Evolutionary conservation across 495 filamentous ascomycete genomes (phyloP).

Genomic region (Neurospora sublineolata): DNA sequence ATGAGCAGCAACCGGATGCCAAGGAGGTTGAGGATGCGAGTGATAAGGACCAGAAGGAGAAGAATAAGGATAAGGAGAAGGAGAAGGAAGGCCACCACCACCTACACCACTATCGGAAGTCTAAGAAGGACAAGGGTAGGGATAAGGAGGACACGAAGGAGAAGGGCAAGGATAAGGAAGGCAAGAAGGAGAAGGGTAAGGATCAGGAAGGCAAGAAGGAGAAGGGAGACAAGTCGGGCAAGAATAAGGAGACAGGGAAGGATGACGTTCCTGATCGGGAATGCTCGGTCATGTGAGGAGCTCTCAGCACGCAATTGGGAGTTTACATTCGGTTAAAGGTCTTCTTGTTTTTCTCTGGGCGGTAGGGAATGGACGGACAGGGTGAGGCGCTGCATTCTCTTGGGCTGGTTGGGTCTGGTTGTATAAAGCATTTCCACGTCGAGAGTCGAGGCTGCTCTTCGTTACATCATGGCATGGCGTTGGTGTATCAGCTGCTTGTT

Average conservation of each 20-base stretch:
- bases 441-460: not conserved
- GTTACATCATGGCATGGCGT: not conserved
- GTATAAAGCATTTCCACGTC: not conserved
- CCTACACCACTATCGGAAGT: slow-evolving; percentile 28
- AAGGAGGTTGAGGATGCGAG: slow-evolving; percentile 24
- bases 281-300: slow-evolving; percentile 40
- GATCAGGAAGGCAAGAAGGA: slow-evolving; percentile 19
- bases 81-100: slow-evolving; percentile 29
- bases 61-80: slow-evolving; percentile 21
- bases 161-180: slow-evolving; percentile 28
- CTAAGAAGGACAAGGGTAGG: slow-evolving; percentile 29
- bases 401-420: not conserved
- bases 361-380: not conserved
- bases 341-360: not conserved
- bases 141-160: slow-evolving; percentile 22
- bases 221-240: slow-evolving; percentile 16
- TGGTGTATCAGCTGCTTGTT: not conserved
- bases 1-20: slow-evolving; percentile 24
- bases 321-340: not conserved
- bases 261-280: slow-evolving; percentile 52
- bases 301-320: not conserved
- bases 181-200: slow-evolving; percentile 21
- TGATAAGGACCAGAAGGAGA: slow-evolving; percentile 32
- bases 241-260: slow-evolving; percentile 19
- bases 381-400: not conserved